Evolutionary conservation across 371 early-diverging fungal genomes (phyloP).

Genomic region (Mucor sp.): DNA sequence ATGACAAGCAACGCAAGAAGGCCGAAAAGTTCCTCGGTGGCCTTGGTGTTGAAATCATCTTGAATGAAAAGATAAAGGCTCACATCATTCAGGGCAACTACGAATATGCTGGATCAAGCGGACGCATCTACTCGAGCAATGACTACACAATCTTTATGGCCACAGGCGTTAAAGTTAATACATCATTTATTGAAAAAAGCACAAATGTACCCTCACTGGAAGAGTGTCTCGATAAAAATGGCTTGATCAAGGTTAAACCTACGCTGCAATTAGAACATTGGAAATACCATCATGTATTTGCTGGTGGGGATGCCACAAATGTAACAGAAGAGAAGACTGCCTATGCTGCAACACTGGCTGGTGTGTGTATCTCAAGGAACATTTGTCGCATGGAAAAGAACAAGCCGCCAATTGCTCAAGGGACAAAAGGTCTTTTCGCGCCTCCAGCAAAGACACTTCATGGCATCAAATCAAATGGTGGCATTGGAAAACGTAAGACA

Average conservation of each 20-base stretch:
- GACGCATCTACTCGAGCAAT: conserved; percentile 24
- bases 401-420: conserved; percentile 43
- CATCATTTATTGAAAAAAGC: conserved; percentile 23
- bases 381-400: conserved; percentile 52
- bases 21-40: conserved; percentile 49
- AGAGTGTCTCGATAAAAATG: conserved; percentile 35
- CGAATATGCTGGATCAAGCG: conserved; percentile 32
- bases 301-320: conserved; percentile 70
- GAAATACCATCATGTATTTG: conserved; percentile 63
- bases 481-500: conserved; percentile 49
- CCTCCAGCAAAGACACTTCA: conserved; percentile 41
- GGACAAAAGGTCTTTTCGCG: conserved; percentile 39
- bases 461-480: conserved; percentile 45
- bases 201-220: conserved; percentile 26
- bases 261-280: conserved; percentile 66
- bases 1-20: conserved; percentile 41
- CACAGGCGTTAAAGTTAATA: conserved; percentile 46
- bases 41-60: conserved; percentile 65
- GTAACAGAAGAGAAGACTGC: conserved; percentile 64
- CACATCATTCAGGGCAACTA: conserved; percentile 17
- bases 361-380: conserved; percentile 53
- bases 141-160: conserved; percentile 44
- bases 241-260: conserved; percentile 54
- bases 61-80: conserved; percentile 55
- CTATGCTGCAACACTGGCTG: conserved; percentile 59